Conservation (phyloP, 2,329 filamentous ascomycete species). For the Scedosporium minutisporum region DNA sequence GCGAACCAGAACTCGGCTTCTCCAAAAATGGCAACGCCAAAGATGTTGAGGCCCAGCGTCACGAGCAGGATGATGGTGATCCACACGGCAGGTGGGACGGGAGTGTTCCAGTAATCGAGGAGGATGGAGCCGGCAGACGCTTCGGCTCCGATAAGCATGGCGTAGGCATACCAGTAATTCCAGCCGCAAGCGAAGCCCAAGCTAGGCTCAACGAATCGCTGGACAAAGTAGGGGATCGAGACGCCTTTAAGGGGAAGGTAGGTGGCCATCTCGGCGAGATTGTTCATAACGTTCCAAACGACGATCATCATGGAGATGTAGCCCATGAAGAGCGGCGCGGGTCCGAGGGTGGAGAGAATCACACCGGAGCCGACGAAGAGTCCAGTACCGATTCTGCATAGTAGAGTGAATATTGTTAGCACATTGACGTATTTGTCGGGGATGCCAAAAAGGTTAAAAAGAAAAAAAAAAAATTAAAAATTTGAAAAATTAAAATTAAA, state of each 20-base stretch:
- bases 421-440: not conserved
- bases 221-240: conserved; percentile 46
- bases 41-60: conserved; percentile 45
- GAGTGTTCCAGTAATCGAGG: conserved; percentile 49
- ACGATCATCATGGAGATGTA: conserved; percentile 49
- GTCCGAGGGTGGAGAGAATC: conserved; percentile 46
- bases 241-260: conserved; percentile 47
- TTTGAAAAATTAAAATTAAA: not conserved
- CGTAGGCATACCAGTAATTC: conserved; percentile 56
- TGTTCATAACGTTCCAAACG: conserved; percentile 46
- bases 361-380: conserved; percentile 53
- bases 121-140: conserved; percentile 48
- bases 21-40: conserved; percentile 47
- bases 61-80: conserved; percentile 48
- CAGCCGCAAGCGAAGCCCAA: conserved; percentile 48
- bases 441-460: conserved; percentile 11
- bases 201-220: conserved; percentile 44
- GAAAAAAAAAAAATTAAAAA: not conserved
- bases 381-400: conserved; percentile 51
- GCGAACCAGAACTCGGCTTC: conserved; percentile 55
- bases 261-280: conserved; percentile 44
- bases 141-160: conserved; percentile 48
- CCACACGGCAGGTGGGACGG: conserved; percentile 45
- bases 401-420: conserved; percentile 12
- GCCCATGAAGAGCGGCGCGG: conserved; percentile 60